Base-by-base conservation (phyloP, 2,329 filamentous ascomycete species). In the Paecilomyces dactylethromorphus region DNA sequence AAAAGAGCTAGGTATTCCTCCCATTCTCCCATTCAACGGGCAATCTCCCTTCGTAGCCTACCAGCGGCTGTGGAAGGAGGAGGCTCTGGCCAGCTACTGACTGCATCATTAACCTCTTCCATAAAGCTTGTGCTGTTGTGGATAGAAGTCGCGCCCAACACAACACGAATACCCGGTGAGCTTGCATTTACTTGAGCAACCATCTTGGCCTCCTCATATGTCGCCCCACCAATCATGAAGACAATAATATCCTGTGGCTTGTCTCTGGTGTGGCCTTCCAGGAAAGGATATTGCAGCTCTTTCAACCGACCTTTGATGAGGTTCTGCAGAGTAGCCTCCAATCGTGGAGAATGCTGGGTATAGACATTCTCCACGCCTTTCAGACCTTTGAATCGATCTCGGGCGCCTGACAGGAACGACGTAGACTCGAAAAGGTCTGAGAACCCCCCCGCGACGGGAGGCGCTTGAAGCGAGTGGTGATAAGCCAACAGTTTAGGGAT, bases 331-430 rank as follows among this genome's bases (percentile, higher is more conserved):
- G 92, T 97, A 24, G 84, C 84, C 73, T 97, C 92, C 15, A 99
- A 76, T 22, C 91, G 83, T 0, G 95, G 92, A 5, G 91, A 95
- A 74, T 99, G 94, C 73, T 99, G 95, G 0, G 94, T 99, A 73
- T 99, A 99, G 29, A 99, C 94, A 67, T 99, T 99, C 73, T 99
- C 95, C 1, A 99, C 94, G 1, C 94, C 94, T 70, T 97, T 97
- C 13, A 99, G 81, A 0, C 94, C 94, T 69, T 96, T 96, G 74
- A 99, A 92, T 4, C 92, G 87, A 68, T 88, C 91, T 45, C 91
- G 84, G 11, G 92, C 92, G 12, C 90, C 90, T 0, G 91, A 90
- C 75, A 99, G 96, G 63, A 99, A 93, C 3, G 91, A 93, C 0
- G 88, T 85, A 0, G 91, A 89, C 69, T 97, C 92, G 68, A 99